Evolutionary conservation across 306 rosid species (phyloP), one percentile per base, ranked within the genome.

Genomic region (Sechiopsis laciniata): DNA sequence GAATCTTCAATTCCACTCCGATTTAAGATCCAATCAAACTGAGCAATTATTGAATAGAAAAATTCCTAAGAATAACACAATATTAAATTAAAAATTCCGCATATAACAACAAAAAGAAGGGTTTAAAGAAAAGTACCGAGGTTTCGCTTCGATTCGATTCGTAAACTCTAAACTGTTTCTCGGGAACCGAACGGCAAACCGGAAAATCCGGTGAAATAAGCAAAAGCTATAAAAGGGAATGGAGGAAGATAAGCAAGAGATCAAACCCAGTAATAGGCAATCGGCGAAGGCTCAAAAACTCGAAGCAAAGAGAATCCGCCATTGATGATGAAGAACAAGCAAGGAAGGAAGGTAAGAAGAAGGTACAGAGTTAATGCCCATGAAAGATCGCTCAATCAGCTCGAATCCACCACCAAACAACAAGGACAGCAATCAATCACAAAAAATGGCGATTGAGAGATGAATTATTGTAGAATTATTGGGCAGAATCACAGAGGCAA

Each of bases 161-260:
- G 50, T 35, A 3, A 8, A 8, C 26, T 22, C 58, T 70, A 24
- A 70, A 68, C 17, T 10, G 19, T 11, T 57, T 77, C 74, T 26
- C 22, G 45, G 74, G 3, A 32, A 32, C 20, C 57, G 63, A 26
- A 26, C 29, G 29, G 29, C 29, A 48, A 72, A 77, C 16, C 58
- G 64, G 72, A 78, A 65, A 55, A 76, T 8, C 77, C 82, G 75
- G 76, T 0, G 37, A 32, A 32, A 68, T 50, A 55, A 14, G 61
- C 5, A 9, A 58, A 22, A 69, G 87, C 78, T 93, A 90, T 82
- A 83, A 93, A 37, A 90, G 98, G 20, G 96, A 82, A 20, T 93
- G 97, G 75, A 93, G 90, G 77, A 90, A 85, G 84, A 94, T 86
- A 82, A 94, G 94, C 73, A 94, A 93, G 68, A 94, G 97, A 83